Base-by-base conservation (phyloP, 1,139 yeast species). In the Starmera stellimalicola region DNA sequence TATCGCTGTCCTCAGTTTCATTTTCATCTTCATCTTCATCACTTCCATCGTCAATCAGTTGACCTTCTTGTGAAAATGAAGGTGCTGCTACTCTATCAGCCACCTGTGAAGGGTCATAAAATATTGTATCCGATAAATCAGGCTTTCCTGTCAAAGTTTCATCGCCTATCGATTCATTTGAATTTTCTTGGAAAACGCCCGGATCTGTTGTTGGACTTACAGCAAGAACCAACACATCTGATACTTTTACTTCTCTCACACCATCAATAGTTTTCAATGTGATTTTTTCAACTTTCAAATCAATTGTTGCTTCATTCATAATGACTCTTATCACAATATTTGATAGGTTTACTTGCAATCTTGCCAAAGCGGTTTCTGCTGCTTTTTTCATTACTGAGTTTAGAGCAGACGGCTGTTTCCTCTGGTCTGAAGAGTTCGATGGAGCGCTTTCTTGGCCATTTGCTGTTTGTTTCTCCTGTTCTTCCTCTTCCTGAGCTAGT, bases 281-380 rank as follows among this genome's bases (percentile, higher is more conserved):
- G 2, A 67, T 55, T 10, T 58, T 52, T 5, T 65, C 70, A 0
- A 77, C 49, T 25, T 58, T 57, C 3, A 75, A 36, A 32, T 66
- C 61, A 26, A 75, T 24, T 14, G 58, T 70, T 51, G 46, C 64
- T 47, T 54, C 68, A 42, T 75, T 83, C 16, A 76, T 57, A 0
- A 77, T 58, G 3, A 78, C 42, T 31, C 70, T 68, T 18, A 79
- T 48, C 10, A 54, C 58, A 11, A 77, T 48, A 38, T 69, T 58
- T 4, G 50, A 49, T 6, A 80, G 50, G 16, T 57, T 64, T 6
- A 79, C 62, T 34, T 62, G 71, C 10, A 82, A 54, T 46, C 79
- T 71, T 46, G 81, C 73, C 11, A 82, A 52, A 0, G 88, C 87
- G 41, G 78, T 63, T 39, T 80, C 91, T 1, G 76, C 80, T 0